Conservation (phyloP, 352 stramenopile genomes). For the Saprolegnia diclina region DNA sequence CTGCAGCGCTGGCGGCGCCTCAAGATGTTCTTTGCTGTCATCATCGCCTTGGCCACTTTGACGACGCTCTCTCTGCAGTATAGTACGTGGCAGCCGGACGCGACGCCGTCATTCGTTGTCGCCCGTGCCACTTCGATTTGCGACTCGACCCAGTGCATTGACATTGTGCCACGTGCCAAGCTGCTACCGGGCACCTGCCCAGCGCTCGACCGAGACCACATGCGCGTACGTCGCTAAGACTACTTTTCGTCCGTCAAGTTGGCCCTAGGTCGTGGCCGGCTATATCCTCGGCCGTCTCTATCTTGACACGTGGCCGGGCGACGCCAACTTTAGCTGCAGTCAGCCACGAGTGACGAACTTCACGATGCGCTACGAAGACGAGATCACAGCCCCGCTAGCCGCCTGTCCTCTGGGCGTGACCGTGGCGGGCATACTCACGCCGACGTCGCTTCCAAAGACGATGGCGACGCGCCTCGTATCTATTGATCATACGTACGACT, state of each 20-base stretch:
- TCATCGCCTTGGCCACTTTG: neutral
- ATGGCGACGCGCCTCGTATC: neutral
- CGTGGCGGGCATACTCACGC: neutral
- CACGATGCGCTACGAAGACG: neutral
- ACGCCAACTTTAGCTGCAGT: neutral
- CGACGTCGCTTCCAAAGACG: neutral
- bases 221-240: neutral
- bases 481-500: neutral
- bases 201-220: neutral
- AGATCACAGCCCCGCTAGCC: neutral
- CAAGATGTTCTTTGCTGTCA: neutral
- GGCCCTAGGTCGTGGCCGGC: neutral
- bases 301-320: neutral
- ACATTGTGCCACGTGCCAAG: neutral
- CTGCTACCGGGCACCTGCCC: neutral
- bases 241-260: neutral
- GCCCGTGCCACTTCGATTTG: neutral
- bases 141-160: conserved; percentile 7
- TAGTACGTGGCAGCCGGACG: neutral
- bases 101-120: neutral
- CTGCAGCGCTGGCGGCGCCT: neutral
- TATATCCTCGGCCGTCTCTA: conserved; percentile 1
- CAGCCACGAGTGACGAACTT: neutral
- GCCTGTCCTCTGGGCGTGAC: neutral
- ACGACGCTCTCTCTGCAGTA: neutral